phyloP scores from a whole-genome alignment of 1,284 basidiomycete genomes.

The Fomitopsis pinicola region DNA sequence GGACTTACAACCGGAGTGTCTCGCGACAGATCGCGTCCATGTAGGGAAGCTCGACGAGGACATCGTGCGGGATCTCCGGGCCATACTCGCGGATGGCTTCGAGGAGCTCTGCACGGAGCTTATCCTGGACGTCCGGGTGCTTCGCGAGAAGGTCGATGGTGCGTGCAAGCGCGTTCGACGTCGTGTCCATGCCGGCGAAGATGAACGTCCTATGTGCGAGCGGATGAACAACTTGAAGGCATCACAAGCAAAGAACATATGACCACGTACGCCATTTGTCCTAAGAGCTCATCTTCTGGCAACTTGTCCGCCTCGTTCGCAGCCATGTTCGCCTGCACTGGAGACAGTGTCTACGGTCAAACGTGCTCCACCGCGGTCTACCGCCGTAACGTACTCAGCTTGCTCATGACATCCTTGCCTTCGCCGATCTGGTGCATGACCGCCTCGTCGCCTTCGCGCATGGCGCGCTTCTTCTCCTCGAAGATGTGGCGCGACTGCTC shows the following conservation, averaged over 20 bases:
- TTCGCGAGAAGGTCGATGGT: slow-evolving; percentile 6
- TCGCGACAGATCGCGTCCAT: slow-evolving; percentile 14
- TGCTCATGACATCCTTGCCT: slow-evolving; percentile 28
- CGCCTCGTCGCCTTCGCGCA: slow-evolving; percentile 23
- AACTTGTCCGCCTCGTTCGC: slow-evolving; percentile 20
- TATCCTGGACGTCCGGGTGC: slow-evolving; percentile 11
- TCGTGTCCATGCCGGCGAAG: slow-evolving; percentile 11
- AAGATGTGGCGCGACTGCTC: slow-evolving; percentile 13
- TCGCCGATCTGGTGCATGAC: slow-evolving; percentile 23
- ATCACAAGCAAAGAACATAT: neutral
- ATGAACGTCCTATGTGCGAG: slow-evolving; percentile 4
- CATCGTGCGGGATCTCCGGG: slow-evolving; percentile 7
- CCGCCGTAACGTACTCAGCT: slow-evolving; percentile 18
- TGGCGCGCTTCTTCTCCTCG: slow-evolving; percentile 19
- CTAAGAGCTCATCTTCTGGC: slow-evolving; percentile 22
- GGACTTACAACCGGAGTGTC: slow-evolving; percentile 8
- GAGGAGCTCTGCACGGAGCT: slow-evolving; percentile 7
- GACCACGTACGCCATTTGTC: slow-evolving; percentile 22
- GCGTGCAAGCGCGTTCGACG: slow-evolving; percentile 6
- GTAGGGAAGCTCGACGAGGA: slow-evolving; percentile 9
- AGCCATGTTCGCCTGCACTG: slow-evolving; percentile 18
- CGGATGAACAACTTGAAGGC: neutral
- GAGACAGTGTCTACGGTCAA: neutral
- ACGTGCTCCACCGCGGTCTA: neutral
- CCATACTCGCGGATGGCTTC: neutral